phyloP scores from a whole-genome alignment of 1,284 basidiomycete species.

The Earliella scabrosa region DNA sequence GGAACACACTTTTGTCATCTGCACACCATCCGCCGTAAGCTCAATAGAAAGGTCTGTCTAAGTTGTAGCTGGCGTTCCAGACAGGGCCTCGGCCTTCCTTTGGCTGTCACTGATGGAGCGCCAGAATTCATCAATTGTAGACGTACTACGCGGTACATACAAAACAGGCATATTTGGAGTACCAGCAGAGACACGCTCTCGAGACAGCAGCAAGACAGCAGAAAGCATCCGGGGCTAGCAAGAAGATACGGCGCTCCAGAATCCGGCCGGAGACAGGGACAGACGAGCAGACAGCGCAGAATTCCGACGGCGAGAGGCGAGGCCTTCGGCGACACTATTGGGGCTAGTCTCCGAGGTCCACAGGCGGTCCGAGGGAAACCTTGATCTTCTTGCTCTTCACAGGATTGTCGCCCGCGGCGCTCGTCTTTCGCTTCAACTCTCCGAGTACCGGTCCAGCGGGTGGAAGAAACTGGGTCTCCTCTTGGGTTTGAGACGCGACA shows the following conservation, averaged over 20 bases:
- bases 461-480: conserved; percentile 45
- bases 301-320: background rate
- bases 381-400: conserved; percentile 40
- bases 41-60: too few relatives aligned
- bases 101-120: background rate
- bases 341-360: conserved; percentile 43
- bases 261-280: background rate
- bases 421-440: conserved; percentile 36
- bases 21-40: background rate
- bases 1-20: background rate
- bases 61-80: background rate
- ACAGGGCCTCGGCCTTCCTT: background rate
- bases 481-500: conserved; percentile 54
- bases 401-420: conserved; percentile 14
- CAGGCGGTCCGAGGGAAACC: conserved; percentile 43
- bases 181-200: background rate
- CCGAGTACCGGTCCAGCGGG: background rate
- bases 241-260: background rate
- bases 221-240: background rate
- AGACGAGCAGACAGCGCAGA: background rate
- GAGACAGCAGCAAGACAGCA: background rate
- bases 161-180: background rate
- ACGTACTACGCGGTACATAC: background rate
- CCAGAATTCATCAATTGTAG: background rate
- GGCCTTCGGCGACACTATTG: background rate